Evolutionary conservation across 306 rosid genomes (phyloP).

Genomic region (Vigna nakashimae): DNA sequence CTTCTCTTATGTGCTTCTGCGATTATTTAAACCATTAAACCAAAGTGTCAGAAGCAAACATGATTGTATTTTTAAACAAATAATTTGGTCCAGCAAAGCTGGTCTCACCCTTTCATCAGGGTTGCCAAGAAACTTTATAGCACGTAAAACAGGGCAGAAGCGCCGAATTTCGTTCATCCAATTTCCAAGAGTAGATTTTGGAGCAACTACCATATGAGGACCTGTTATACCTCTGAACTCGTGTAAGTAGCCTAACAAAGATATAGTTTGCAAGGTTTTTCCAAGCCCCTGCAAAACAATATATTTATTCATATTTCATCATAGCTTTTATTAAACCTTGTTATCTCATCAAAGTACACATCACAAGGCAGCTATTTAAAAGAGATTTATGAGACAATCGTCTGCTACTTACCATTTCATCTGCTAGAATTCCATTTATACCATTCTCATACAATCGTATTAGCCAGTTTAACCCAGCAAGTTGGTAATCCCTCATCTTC

Average conservation of each 20-base stretch:
- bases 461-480: constrained; percentile 98
- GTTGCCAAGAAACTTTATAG: constrained; percentile 94
- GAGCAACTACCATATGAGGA: constrained; percentile 99
- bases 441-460: constrained; percentile 96
- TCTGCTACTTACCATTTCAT: constrained; percentile 82
- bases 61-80: constrained; percentile 3
- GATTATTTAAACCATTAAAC: constrained; percentile 29
- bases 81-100: constrained; percentile 28
- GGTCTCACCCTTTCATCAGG: constrained; percentile 90
- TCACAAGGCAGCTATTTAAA: constrained; percentile 10
- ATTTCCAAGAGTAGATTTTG: constrained; percentile 97
- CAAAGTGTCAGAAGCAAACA: constrained; percentile 16
- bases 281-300: constrained; percentile 84
- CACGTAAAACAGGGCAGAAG: constrained; percentile 87
- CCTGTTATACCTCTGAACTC: constrained; percentile 94
- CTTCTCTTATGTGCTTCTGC: constrained; percentile 86
- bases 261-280: constrained; percentile 94
- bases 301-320: not conserved
- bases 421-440: constrained; percentile 97
- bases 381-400: constrained; percentile 1
- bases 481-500: constrained; percentile 98
- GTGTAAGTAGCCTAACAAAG: constrained; percentile 89
- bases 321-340: constrained; percentile 21
- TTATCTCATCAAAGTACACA: constrained; percentile 22
- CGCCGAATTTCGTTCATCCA: constrained; percentile 99